A percentile compares a stretch with the other conserved stretches of the same genome.
Evolutionary conservation across 441 rosid species (phyloP).

Genomic region (Euphorbia schlechtendalii): DNA sequence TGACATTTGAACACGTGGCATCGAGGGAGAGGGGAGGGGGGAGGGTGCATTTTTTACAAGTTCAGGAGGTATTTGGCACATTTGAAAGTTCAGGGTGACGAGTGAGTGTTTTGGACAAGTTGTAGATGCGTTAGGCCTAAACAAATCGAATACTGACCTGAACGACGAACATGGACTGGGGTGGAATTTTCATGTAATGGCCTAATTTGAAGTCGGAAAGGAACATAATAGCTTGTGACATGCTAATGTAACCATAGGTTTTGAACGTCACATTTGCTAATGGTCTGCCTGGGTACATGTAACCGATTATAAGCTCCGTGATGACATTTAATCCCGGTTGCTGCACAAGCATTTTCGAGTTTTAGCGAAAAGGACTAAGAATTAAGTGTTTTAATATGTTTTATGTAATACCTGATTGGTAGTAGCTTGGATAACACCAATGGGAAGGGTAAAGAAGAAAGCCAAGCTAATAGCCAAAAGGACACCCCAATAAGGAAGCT

Average conservation of each 20-base stretch:
- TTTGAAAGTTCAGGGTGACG: no score
- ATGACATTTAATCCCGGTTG: slow-evolving; percentile 42
- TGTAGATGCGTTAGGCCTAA: no score
- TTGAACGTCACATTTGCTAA: slow-evolving; percentile 44
- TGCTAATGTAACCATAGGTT: slow-evolving; percentile 37
- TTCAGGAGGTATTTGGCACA: no score
- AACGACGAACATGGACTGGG: slow-evolving; percentile 40
- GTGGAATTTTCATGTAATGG: slow-evolving; percentile 51
- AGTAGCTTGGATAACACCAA: slow-evolving; percentile 40
- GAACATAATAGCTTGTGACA: slow-evolving; percentile 36
- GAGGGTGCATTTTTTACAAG: no score
- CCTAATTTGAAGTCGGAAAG: slow-evolving; percentile 44
- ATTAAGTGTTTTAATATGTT: background rate
- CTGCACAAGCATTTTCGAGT: slow-evolving; percentile 22
- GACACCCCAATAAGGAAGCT: slow-evolving; percentile 48
- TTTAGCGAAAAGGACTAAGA: background rate
- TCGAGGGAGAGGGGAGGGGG: no score
- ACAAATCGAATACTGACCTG: slow-evolving; percentile 27
- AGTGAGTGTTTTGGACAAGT: no score
- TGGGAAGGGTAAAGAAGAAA: slow-evolving; percentile 35
- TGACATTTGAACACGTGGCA: no score
- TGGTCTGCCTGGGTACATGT: slow-evolving; percentile 43
- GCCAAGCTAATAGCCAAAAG: slow-evolving; percentile 27
- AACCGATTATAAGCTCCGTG: slow-evolving; percentile 42
- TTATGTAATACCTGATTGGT: slow-evolving; percentile 33